Evolutionary conservation across 2,329 filamentous ascomycete species (phyloP), one percentile per base, ranked within the genome.

Genomic region (Xylaria sp.): DNA sequence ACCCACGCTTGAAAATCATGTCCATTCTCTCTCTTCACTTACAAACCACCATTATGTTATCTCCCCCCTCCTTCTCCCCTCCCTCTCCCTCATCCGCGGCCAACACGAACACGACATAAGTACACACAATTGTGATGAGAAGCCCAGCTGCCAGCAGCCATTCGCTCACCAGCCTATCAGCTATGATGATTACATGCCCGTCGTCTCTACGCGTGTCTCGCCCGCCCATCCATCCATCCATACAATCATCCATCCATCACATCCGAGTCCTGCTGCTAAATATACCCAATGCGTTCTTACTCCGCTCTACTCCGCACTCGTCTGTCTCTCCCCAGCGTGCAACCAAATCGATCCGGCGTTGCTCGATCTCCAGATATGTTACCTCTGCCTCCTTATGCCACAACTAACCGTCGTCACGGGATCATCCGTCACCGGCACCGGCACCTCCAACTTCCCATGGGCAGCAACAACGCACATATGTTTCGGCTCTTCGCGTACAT

Each of bases 351-450:
- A 15, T 40, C 13, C 33, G 17, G 36, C 20, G 6, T 56, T 10
- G 13, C 54, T 28, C 23, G 36, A 31, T 58, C n/a, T 58, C 33
- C 9, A 33, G 33, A 33, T 23, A 23, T n/a, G 36, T 42, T 28
- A 58, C 46, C 6, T 58, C 44, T 13, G 44, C 28, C 44, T 49
- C 15, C 28, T 28, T 48, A 46, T 44, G 40, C 54, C 44, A 31
- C 42, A 28, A 57, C 51, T 58, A 31, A 26, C 42, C 17, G 33
- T 56, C 66, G 38, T 59, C 62, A 59, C 51, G 54, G 56, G 23
- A 20, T 51, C 53, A 44, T 58, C 20, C 54, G 56, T 58, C 53
- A 15, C 38, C 31, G 20, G 36, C 44, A 40, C 38, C 13, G 20
- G 44, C 44, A 26, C 51, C 40, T 38, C 65, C 61, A 63, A 42